Base-by-base conservation (phyloP, 495 filamentous ascomycete genomes). In the Astrothelium macrocarpum region DNA sequence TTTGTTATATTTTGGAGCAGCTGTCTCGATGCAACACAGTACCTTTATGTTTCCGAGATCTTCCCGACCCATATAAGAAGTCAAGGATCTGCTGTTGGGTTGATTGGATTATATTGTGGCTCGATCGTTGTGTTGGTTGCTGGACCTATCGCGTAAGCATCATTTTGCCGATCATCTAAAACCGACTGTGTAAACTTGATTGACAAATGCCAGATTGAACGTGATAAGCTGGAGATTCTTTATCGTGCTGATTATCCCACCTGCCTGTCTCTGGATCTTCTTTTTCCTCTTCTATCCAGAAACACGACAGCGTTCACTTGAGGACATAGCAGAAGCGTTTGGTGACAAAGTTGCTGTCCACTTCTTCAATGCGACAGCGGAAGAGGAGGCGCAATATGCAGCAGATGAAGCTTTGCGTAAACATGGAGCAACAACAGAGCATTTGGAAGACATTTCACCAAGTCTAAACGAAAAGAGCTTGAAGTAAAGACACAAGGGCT, bases 331-430 rank as follows among this genome's bases (percentile, higher is more conserved):
- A 39, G 63, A 60, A 23, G 62, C 61, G 18, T 70, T 70, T 56
- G 68, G 68, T 10, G 68, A 70, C 14, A 36, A 67, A 42, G 69
- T 71, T 16, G 69, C 69, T 0, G 49, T 69, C 18, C 69, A 67
- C 59, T 71, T 67, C 53, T 69, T 67, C 32, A 62, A 61, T 45
- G 62, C 67, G 28, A 71, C 61, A 20, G 62, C 36, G 23, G 59
- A 67, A 45, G 69, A 71, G 29, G 59, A 69, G 62, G 53, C 62
- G 10, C 62, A 69, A 62, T 68, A 62, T 60, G 68, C 56, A 11
- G 36, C 49, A 46, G 67, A 65, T 7, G 45, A 61, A 12, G 65
- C 59, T 31, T 53, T 64, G 31, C 62, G 65, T 26, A 53, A 67
- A 42, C 60, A 66, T 28, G 64, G 45, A 53, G 32, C 32, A 25